Evolutionary conservation across 441 rosid genomes (phyloP), one percentile per base, ranked within the genome.

Genomic region (Populus hybrid): DNA sequence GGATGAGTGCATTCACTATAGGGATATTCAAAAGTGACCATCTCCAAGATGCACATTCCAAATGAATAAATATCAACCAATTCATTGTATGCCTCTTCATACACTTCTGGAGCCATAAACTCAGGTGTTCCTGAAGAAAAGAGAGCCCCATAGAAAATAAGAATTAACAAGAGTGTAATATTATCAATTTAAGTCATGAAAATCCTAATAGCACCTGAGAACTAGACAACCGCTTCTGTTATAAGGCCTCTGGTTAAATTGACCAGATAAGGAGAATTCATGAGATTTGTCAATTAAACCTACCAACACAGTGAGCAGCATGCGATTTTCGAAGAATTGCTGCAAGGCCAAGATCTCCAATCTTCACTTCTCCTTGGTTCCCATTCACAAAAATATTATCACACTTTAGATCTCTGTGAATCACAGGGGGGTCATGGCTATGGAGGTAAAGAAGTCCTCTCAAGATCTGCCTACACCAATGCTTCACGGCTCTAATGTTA

Each of bases 101-200:
- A 96, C 20, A 96, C 91, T 86, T 96, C 99, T 35, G 99, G 99
- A 69, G 98, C 99, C 99, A 96, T 96, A 71, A 96, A 96, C 87
- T 96, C 99, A 9, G 96, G 98, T 21, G 99, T 94, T 46, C 98
- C 98, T 94, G 89, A 65, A 73, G 59, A 84, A 82, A 78, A 18
- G 66, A 79, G 14, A 77, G 57, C 64, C 67, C 75, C 76, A 26
- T 24, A 80, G 59, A 74, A 57, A 30, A 54, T 20, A 26, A 67
- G 36, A 50, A 24, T 28, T 20, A n/a, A 59, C 32, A 24, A 70
- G 0, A 12, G 30, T 6, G 30, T 18, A 54, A 46, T 46, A 66
- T 23, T 10, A 76, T 59, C 73, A 79, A 77, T 57, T 23, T 28
- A 74, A 54, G 8, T 36, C 69, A 23, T 2, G 8, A 40, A 71